Base-by-base conservation (phyloP, 768 basidiomycete genomes). In the Agrocybe pediades region DNA sequence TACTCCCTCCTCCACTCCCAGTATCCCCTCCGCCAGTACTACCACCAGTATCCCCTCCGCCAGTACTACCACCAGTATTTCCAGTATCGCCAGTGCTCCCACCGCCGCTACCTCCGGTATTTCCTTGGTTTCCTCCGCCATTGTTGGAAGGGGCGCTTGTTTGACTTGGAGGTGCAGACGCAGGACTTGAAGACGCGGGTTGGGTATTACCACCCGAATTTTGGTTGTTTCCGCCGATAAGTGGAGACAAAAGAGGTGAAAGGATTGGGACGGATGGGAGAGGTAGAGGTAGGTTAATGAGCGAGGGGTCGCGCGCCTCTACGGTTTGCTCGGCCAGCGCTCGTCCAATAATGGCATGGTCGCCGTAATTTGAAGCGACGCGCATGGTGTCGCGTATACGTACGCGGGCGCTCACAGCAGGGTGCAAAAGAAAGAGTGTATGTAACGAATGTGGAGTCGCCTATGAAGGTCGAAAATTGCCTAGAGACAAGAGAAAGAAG, bases 211-310 rank as follows among this genome's bases (percentile, higher is more conserved):
- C 40, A 17, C 24, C n/a, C 24, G 55, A 16, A 15, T 59, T 55
- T 23, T 53, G 24, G 46, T 66, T 68, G 23, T 53, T 62, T 13
- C 63, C 67, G 21, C 62, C 67, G 23, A 78, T 33, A 26, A 80
- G 23, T 20, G 74, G 64, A 19, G 55, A 66, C 30, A 74, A 47
- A 16, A 82, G 25, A 2, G 72, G 67, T n/a, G 64, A 63, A 25
- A 77, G 59, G 24, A 81, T 44, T 2, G 80, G 76, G 30, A 80
- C 61, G 7, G 75, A 69, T 13, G 76, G 75, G 20, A 76, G 41
- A 7, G 74, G 67, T 21, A 75, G 55, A 26, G 74, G 67, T 2
- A 76, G 60, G 29, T 70, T 68, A 36, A 76, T 64, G 56, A 75
- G 73, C 2, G 68, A 57, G 29, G 77, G 75, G 16, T 69, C 67